Evolutionary conservation across 1,139 yeast species (phyloP).

Genomic region (Blastobotrys apis): DNA sequence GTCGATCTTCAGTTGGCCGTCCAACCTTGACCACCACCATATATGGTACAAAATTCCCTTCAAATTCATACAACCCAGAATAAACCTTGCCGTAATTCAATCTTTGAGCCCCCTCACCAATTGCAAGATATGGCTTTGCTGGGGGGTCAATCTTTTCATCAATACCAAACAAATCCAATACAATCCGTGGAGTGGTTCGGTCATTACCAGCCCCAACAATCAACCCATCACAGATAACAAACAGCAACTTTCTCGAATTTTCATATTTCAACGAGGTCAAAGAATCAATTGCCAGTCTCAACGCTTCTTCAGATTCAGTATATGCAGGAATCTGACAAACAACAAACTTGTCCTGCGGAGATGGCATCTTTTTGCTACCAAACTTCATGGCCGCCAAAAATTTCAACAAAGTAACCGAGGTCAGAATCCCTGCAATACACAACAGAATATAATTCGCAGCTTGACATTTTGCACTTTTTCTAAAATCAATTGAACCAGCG

Average conservation of each 20-base stretch:
- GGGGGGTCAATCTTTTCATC: conserved; percentile 38
- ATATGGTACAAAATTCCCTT: conserved; percentile 40
- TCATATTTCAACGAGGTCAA: conserved; percentile 38
- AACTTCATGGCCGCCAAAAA: conserved; percentile 39
- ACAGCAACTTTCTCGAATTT: conserved; percentile 37
- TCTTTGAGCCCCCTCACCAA: conserved; percentile 40
- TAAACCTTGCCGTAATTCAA: conserved; percentile 40
- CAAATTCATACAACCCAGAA: conserved; percentile 40
- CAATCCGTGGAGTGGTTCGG: conserved; percentile 40
- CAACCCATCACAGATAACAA: conserved; percentile 41
- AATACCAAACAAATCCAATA: conserved; percentile 40
- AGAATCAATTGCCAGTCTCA: conserved; percentile 41
- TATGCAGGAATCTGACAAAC: conserved; percentile 42
- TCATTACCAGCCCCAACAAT: conserved; percentile 42
- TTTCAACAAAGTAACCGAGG: conserved; percentile 38
- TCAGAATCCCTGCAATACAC: conserved; percentile 37
- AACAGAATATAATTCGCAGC: conserved; percentile 39
- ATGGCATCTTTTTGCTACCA: conserved; percentile 35
- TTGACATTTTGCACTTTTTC: conserved; percentile 39
- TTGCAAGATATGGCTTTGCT: conserved; percentile 36
- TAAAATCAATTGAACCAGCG: conserved; percentile 37
- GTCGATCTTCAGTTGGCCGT: conserved; percentile 32
- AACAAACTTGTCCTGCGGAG: conserved; percentile 39
- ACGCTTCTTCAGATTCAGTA: conserved; percentile 40
- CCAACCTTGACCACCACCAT: conserved; percentile 41